Conservation (phyloP, 2,329 filamentous ascomycete species). For the Penicillium sp. region DNA sequence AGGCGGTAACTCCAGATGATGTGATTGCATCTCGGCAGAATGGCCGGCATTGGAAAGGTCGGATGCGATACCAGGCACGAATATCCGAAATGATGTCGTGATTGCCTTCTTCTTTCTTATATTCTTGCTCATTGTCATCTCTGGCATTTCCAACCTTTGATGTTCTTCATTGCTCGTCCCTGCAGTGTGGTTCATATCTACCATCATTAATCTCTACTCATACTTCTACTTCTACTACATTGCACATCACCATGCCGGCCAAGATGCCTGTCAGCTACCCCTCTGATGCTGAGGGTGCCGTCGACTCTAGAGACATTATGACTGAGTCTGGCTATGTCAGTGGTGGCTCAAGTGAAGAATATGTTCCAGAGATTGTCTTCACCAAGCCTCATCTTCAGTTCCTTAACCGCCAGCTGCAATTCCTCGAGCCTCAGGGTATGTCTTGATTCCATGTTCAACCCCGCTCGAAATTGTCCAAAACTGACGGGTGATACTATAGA, state of each 20-base stretch:
- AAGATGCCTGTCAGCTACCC: slow-evolving; percentile 36
- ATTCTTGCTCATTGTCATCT: slow-evolving; percentile 23
- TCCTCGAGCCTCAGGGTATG: slow-evolving; percentile 71
- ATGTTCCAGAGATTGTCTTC: slow-evolving; percentile 73
- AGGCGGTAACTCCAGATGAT: slow-evolving; percentile 30
- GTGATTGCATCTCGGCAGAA: slow-evolving; percentile 28
- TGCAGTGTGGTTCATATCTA: slow-evolving; percentile 5
- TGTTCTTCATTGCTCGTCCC: not conserved
- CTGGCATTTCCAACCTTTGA: slow-evolving; percentile 11
- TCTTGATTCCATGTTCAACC: slow-evolving; percentile 6
- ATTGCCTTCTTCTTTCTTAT: slow-evolving; percentile 29
- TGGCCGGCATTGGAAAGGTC: slow-evolving; percentile 22
- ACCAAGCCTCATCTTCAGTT: slow-evolving; percentile 82
- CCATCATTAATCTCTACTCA: slow-evolving; percentile 3
- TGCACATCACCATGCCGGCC: slow-evolving; percentile 32
- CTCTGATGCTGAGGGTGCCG: slow-evolving; percentile 30
- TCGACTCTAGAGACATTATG: slow-evolving; percentile 51
- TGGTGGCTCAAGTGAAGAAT: slow-evolving; percentile 57
- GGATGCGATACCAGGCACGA: slow-evolving; percentile 21
- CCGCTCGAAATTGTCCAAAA: slow-evolving; percentile 1
- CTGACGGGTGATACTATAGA: slow-evolving; percentile 48
- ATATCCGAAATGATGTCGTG: slow-evolving; percentile 30
- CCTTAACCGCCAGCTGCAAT: slow-evolving; percentile 82
- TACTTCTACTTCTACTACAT: slow-evolving; percentile 1
- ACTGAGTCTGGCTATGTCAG: slow-evolving; percentile 79